Percentiles rank a stretch among this genome's conserved stretches.
phyloP scores from a whole-genome alignment of 164 flowering plant species.

The Euptelea pleiosperma region DNA sequence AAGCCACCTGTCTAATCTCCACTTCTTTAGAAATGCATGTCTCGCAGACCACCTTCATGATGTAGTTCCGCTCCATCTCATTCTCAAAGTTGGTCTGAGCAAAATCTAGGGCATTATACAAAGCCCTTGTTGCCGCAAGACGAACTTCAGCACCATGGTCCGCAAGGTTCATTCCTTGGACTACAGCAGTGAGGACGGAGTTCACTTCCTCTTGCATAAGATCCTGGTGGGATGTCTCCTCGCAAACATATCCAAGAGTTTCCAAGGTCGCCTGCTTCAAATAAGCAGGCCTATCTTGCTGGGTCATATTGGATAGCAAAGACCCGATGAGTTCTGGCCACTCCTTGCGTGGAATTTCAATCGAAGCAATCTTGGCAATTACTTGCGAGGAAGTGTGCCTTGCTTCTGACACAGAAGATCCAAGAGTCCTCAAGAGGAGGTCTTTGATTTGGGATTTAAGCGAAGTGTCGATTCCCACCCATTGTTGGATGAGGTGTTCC shows the following conservation, averaged over 20 bases:
- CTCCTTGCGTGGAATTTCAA: conserved; percentile 66
- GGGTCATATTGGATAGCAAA: conserved; percentile 69
- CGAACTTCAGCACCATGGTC: conserved; percentile 57
- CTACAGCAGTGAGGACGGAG: conserved; percentile 79
- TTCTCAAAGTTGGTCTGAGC: conserved; percentile 79
- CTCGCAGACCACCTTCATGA: conserved; percentile 79
- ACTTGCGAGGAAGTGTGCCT: conserved; percentile 73
- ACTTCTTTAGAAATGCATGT: conserved; percentile 56
- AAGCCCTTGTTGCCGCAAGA: conserved; percentile 78
- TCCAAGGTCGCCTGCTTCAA: conserved; percentile 75
- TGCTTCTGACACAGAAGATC: conserved; percentile 57
- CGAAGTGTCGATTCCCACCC: conserved; percentile 53
- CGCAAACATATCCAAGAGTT: conserved; percentile 80
- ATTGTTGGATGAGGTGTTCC: conserved; percentile 51
- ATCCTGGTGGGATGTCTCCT: conserved; percentile 66
- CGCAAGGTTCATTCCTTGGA: conserved; percentile 71
- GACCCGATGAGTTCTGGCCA: conserved; percentile 69
- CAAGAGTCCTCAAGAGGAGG: conserved; percentile 55
- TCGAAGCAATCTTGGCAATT: conserved; percentile 66
- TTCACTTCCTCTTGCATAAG: conserved; percentile 76
- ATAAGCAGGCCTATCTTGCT: conserved; percentile 38
- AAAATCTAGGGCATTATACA: conserved; percentile 76
- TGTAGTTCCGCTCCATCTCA: conserved; percentile 76
- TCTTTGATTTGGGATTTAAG: conserved; percentile 60
- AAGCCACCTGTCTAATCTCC: conserved; percentile 74